Conservation (phyloP, 371 early-diverging fungal genomes). For the Mucor piriformis region DNA sequence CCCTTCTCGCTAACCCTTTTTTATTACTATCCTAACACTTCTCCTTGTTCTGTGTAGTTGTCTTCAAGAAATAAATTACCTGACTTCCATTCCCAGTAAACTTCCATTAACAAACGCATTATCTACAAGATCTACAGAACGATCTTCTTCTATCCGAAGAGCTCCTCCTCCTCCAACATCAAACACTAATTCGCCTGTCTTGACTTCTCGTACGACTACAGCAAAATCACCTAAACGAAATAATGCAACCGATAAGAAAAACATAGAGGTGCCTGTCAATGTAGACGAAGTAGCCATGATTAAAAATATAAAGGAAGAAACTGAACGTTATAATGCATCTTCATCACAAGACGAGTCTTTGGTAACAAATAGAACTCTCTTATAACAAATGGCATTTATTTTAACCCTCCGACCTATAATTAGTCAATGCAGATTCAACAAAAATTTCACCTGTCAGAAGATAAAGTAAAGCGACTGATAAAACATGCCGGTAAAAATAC, state of each 20-base stretch:
- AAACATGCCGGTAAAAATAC: slow-evolving; percentile 48
- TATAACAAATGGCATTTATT: too few relatives aligned
- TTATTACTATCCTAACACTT: neutral
- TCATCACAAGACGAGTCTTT: too few relatives aligned
- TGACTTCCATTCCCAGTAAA: slow-evolving; percentile 52
- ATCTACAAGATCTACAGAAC: slow-evolving; percentile 9
- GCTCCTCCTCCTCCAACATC: slow-evolving; percentile 11
- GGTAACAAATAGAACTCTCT: too few relatives aligned
- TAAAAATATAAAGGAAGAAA: slow-evolving; percentile 30
- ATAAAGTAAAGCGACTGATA: slow-evolving; percentile 57
- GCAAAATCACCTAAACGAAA: neutral
- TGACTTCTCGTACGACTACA: slow-evolving; percentile 1
- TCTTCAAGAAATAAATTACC: slow-evolving; percentile 66
- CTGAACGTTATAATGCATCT: slow-evolving; percentile 7
- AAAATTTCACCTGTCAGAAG: slow-evolving; percentile 64
- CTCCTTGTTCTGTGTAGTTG: slow-evolving; percentile 42
- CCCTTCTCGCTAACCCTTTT: neutral
- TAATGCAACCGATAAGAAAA: too few relatives aligned
- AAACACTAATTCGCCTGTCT: slow-evolving; percentile 10
- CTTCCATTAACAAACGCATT: slow-evolving; percentile 40
- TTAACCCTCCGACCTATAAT: neutral
- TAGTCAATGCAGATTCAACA: slow-evolving; percentile 64
- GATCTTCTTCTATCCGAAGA: slow-evolving; percentile 1
- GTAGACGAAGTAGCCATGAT: slow-evolving; percentile 59
- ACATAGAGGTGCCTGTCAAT: slow-evolving; percentile 38